Evolutionary conservation across 495 filamentous ascomycete species (phyloP).

Genomic region (Neohortaea acidophila): DNA sequence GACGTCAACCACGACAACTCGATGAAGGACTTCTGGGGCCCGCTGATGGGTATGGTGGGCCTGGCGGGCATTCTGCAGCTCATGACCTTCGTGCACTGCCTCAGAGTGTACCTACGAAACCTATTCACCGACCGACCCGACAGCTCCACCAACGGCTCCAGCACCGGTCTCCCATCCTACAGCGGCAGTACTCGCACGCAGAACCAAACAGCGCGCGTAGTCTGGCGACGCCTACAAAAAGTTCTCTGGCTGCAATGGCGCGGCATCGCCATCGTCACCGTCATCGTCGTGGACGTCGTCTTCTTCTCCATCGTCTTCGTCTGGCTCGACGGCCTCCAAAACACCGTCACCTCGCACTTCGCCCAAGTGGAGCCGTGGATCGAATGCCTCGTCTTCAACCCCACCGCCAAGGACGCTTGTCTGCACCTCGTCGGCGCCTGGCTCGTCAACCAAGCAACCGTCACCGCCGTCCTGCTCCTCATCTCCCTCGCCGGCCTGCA

Average conservation of each 20-base stretch:
- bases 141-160: slow-evolving; percentile 39
- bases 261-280: slow-evolving; percentile 67
- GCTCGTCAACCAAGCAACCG: slow-evolving; percentile 56
- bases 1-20: slow-evolving; percentile 80
- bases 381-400: slow-evolving; percentile 44
- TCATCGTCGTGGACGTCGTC: slow-evolving; percentile 78
- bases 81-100: slow-evolving; percentile 69
- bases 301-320: slow-evolving; percentile 87
- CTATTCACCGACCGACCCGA: slow-evolving; percentile 47
- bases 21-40: slow-evolving; percentile 77
- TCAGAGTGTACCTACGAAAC: slow-evolving; percentile 78
- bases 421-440: slow-evolving; percentile 38
- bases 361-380: slow-evolving; percentile 50
- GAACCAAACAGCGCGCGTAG: slow-evolving; percentile 72
- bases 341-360: slow-evolving; percentile 38
- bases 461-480: slow-evolving; percentile 67
- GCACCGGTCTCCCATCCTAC: slow-evolving; percentile 64
- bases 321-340: slow-evolving; percentile 56
- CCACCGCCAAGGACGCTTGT: slow-evolving; percentile 52
- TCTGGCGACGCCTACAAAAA: slow-evolving; percentile 68
- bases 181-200: slow-evolving; percentile 63
- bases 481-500: slow-evolving; percentile 74
- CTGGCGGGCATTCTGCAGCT: slow-evolving; percentile 66
- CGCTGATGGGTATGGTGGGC: slow-evolving; percentile 63
- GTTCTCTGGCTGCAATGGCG: slow-evolving; percentile 93